These are phyloP conservation scores for Mycocentrospora acerina DNA, from an alignment of 2,329 filamentous ascomycete species.

Conservation along the genomic window DNA sequence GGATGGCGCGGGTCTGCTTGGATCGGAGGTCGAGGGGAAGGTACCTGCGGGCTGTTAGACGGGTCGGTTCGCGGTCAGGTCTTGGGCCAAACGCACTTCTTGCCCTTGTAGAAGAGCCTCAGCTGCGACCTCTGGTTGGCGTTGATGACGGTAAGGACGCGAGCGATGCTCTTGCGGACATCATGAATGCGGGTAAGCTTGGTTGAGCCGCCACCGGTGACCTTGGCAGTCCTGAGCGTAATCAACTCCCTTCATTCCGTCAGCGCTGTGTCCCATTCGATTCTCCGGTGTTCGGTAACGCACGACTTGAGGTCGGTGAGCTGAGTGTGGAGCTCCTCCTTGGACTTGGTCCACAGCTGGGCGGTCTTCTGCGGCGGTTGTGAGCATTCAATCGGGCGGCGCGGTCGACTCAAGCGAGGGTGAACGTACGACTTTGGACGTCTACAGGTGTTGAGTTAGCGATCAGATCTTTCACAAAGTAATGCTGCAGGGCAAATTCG, in stretches of 20 bases:
- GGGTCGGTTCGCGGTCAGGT: conserved; percentile 1
- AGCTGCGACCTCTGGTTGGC: conserved; percentile 98
- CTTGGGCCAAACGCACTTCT: conserved; percentile 63
- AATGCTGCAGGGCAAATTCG: conserved; percentile 18
- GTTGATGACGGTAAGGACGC: conserved; percentile 99
- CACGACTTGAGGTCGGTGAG: conserved; percentile 42
- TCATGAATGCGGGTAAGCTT: conserved; percentile 86
- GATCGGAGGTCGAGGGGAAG: conserved; percentile 95
- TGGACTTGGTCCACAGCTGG: conserved; percentile 98
- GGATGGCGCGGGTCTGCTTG: conserved; percentile 98
- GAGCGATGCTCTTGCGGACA: conserved; percentile 98
- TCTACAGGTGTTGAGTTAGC: conserved; percentile 46
- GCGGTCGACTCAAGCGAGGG: conserved; percentile 13
- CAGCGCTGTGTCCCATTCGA: conserved; percentile 24
- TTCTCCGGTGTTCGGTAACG: conserved; percentile 15
- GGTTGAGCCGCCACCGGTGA: conserved; percentile 83
- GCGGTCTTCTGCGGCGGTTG: conserved; percentile 67
- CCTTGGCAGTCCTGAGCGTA: conserved; percentile 97
- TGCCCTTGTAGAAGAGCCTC: conserved; percentile 95
- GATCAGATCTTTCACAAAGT: conserved; percentile 9
- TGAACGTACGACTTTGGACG: conserved; percentile 61
- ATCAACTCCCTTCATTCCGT: conserved; percentile 68
- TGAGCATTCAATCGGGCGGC: conserved; percentile 39
- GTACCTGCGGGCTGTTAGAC: conserved; percentile 56
- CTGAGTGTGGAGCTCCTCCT: conserved; percentile 91